Evolutionary conservation across 768 basidiomycete species (phyloP).

Genomic region (Galerina sulciceps): DNA sequence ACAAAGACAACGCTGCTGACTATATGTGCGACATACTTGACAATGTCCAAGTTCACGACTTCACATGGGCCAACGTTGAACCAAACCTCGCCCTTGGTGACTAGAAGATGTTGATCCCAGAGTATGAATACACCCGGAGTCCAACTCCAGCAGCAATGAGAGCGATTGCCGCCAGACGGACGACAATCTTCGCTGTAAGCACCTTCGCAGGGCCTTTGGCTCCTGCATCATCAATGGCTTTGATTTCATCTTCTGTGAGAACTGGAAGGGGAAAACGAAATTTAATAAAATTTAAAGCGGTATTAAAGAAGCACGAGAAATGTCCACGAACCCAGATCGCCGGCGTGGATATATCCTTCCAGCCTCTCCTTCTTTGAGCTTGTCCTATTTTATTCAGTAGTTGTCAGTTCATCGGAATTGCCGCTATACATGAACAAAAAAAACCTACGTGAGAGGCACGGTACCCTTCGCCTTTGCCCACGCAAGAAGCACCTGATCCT

Average conservation of each 20-base stretch:
- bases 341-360: slow-evolving; percentile 20
- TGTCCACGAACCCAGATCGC: slow-evolving; percentile 8
- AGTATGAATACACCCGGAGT: too few species aligned
- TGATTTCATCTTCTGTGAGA: slow-evolving; percentile 55
- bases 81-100: too few species aligned
- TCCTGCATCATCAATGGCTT: slow-evolving; percentile 62
- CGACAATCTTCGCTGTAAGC: slow-evolving; percentile 6
- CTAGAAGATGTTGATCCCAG: too few species aligned
- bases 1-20: too few species aligned
- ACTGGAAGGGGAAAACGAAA: slow-evolving; percentile 32
- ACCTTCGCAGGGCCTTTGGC: slow-evolving; percentile 35
- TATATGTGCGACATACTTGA: too few species aligned
- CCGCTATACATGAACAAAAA: too few species aligned
- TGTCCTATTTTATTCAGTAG: slow-evolving; percentile 38
- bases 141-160: too few species aligned
- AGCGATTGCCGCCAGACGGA: too few species aligned
- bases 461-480: slow-evolving; percentile 75
- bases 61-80: too few species aligned
- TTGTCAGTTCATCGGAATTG: too few species aligned
- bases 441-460: slow-evolving; percentile 60
- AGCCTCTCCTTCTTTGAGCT: slow-evolving; percentile 70
- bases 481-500: slow-evolving; percentile 72
- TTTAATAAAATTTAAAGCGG: not conserved
- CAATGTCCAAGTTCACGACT: too few species aligned
- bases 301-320: not conserved